Evolutionary conservation across 192 early-diverging fungal species (phyloP).

Genomic region (Backusella tarrabulga): DNA sequence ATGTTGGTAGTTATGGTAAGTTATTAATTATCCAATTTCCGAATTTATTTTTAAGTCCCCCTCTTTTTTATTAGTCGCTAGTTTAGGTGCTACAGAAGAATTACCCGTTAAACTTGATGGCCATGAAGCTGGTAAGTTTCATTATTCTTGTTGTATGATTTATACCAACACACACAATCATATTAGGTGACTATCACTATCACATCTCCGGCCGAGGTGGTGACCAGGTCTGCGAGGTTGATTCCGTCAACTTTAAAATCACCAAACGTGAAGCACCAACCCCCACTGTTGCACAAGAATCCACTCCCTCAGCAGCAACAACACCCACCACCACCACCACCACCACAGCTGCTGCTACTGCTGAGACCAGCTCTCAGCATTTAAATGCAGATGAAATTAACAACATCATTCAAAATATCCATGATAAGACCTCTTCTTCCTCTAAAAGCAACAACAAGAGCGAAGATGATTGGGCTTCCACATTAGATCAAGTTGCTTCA

Average conservation of each 20-base stretch:
- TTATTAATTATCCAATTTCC: constrained; percentile 1
- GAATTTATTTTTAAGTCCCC: background rate
- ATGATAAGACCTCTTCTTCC: background rate
- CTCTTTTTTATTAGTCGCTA: background rate
- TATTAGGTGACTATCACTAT: constrained; percentile 14
- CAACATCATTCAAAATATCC: background rate
- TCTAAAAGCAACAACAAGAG: background rate
- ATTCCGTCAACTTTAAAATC: constrained; percentile 18
- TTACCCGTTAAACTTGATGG: background rate
- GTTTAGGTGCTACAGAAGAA: background rate
- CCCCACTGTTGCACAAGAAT: background rate
- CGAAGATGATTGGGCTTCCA: background rate
- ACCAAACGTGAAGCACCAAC: constrained; percentile 3
- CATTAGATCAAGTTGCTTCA: constrained; percentile 3
- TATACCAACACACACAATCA: background rate
- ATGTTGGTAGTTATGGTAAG: constrained; percentile 15
- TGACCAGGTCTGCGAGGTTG: background rate
- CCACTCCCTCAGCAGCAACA: background rate
- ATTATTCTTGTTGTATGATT: too few relatives aligned
- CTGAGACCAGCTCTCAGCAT: background rate
- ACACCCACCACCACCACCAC: background rate
- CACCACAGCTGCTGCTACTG: background rate
- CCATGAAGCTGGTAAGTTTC: background rate
- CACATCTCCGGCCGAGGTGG: background rate
- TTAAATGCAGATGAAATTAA: background rate